These are phyloP conservation scores for Carallia brachiata DNA, from an alignment of 345 rosid species.

Conservation along the genomic window DNA sequence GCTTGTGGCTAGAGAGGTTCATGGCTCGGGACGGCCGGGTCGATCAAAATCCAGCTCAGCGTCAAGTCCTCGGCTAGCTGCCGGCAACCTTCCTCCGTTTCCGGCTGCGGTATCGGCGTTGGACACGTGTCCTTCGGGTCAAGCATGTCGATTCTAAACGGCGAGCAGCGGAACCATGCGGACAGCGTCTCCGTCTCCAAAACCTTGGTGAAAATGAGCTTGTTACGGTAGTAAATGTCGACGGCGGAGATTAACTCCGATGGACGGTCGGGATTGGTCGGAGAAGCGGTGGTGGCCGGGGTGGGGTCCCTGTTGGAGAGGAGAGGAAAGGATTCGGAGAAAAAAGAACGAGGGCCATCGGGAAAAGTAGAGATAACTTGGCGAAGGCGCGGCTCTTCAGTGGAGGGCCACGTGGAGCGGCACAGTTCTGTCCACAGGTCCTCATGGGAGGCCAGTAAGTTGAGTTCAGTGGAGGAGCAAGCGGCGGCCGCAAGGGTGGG, in stretches of 20 bases:
- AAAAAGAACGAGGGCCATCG: slow-evolving; percentile 61
- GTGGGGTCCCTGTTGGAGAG: slow-evolving; percentile 2
- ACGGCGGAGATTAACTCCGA: slow-evolving; percentile 63
- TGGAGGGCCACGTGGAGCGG: slow-evolving; percentile 75
- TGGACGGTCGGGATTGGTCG: slow-evolving; percentile 7
- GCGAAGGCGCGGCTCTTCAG: slow-evolving; percentile 33
- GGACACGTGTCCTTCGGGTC: slow-evolving; percentile 56
- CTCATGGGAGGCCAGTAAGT: slow-evolving; percentile 42
- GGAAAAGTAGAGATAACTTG: slow-evolving; percentile 42
- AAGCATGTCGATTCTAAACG: slow-evolving; percentile 66
- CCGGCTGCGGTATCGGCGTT: slow-evolving; percentile 43
- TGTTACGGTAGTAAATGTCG: slow-evolving; percentile 47
- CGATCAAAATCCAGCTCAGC: slow-evolving; percentile 76
- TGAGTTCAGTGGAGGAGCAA: slow-evolving; percentile 52
- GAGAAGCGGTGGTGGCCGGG: neutral
- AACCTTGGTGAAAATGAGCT: slow-evolving; percentile 46
- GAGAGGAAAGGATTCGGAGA: slow-evolving; percentile 54
- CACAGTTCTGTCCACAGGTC: slow-evolving; percentile 56
- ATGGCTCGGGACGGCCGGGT: slow-evolving; percentile 48
- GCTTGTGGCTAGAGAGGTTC: slow-evolving; percentile 59
- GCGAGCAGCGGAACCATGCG: slow-evolving; percentile 69
- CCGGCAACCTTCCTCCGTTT: slow-evolving; percentile 36
- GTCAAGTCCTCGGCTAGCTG: slow-evolving; percentile 42
- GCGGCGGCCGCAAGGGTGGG: slow-evolving; percentile 57
- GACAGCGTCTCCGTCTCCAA: slow-evolving; percentile 56